Conservation (phyloP, 352 stramenopile genomes). For the Pythium guiyangense region DNA sequence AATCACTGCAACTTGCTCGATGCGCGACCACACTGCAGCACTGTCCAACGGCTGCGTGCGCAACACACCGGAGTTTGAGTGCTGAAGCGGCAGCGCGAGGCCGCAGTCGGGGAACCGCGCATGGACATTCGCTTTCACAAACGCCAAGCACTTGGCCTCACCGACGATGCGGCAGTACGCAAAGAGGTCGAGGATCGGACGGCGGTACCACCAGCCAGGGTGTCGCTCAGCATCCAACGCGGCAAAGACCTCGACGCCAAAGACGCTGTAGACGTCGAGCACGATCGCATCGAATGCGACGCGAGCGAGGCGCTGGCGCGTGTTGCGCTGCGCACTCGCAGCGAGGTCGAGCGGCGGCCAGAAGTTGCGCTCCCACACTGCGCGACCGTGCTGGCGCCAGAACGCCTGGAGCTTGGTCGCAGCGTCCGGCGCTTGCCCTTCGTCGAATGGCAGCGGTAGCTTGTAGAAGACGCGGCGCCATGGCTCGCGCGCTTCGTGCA, state of each 20-base stretch:
- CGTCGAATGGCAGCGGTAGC: constrained; percentile 37
- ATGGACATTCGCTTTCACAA: constrained; percentile 25
- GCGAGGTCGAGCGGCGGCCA: constrained; percentile 27
- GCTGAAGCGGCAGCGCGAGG: constrained; percentile 1
- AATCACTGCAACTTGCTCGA: not conserved
- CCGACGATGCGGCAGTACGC: constrained; percentile 22
- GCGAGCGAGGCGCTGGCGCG: constrained; percentile 31
- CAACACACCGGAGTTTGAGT: not conserved
- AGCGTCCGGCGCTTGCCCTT: constrained; percentile 14
- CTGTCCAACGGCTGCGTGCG: not conserved
- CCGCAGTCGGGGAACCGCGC: constrained; percentile 45
- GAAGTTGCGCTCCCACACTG: constrained; percentile 57
- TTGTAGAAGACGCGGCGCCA: constrained; percentile 31
- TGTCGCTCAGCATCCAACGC: constrained; percentile 33
- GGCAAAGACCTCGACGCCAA: constrained; percentile 42
- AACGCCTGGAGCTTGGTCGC: constrained; percentile 25
- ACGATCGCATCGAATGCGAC: constrained; percentile 31
- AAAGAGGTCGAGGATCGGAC: constrained; percentile 28
- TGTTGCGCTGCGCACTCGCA: constrained; percentile 18
- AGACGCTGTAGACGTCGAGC: constrained; percentile 16
- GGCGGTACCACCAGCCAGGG: constrained; percentile 53
- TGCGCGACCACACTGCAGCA: not conserved
- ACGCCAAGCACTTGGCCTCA: constrained; percentile 25
- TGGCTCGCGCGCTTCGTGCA: constrained; percentile 24
- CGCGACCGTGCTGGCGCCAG: constrained; percentile 27